Evolutionary conservation across 163 green algal genomes (phyloP), one percentile per base, ranked within the genome.

Genomic region (Scenedesmus sp.): DNA sequence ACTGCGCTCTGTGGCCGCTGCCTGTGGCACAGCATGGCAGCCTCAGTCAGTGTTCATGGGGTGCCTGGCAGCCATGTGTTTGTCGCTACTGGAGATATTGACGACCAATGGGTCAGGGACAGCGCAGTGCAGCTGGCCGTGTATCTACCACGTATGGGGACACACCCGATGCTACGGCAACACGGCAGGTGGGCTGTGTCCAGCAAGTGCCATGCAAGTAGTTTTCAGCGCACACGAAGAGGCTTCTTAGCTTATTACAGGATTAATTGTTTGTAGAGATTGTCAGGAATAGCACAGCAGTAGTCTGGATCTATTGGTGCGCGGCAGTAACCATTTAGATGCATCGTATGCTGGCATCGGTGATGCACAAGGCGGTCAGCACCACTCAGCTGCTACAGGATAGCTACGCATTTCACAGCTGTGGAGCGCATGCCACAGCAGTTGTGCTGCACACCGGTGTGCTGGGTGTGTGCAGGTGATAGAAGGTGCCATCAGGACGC

Each of bases 51-150:
- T 10, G 70, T 85, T 0, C n/a, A 46, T 15, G 6, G 26, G 9
- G 3, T 62, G 2, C 84, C 74, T 4, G n/a, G n/a, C 74, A 83
- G 74, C 26, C 10, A 52, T 9, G 74, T 83, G 74, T 46, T 18
- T 46, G 74, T 83, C 8, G 9, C 74, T 0, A 94, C 92, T 6
- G 92, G 92, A 16, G 92, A 94, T 85, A 94, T 94, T 46, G 67
- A 90, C 54, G 84, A 91, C 70, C 92, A 92, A 81, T 94, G 90
- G 89, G 86, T 93, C 10, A 67, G 92, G 3, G 92, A 94, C 86
- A 90, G 73, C 6, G 81, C 89, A 13, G 92, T 94, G 81, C 92
- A 94, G 86, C 56, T 95, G 57, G 86, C 85, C 13, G 91, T 92
- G 18, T 93, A 95, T 13, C 20, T 95, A 5, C 91, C 92, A 54